A percentile compares a stretch with the other conserved stretches of the same genome.
Conservation (phyloP, 78 protist species). For the Dictyostelium citrinum region DNA sequence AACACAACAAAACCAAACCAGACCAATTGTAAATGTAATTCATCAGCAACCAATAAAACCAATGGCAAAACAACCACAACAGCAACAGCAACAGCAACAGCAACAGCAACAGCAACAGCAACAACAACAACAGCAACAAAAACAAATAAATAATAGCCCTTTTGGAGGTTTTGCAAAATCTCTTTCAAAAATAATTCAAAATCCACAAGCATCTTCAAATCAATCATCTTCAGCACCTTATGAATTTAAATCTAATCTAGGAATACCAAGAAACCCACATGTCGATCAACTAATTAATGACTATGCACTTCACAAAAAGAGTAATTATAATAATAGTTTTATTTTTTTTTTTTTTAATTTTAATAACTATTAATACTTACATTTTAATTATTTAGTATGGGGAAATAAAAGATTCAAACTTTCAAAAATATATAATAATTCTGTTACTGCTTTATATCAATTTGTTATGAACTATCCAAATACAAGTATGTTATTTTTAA, state of each 20-base stretch:
- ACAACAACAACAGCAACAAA: background rate
- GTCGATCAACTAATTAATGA: background rate
- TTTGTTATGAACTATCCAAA: background rate
- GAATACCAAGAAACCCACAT: background rate
- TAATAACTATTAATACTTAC: background rate
- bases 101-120: background rate
- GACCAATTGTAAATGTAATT: background rate
- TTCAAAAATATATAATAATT: background rate
- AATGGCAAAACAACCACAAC: background rate
- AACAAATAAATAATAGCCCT: background rate
- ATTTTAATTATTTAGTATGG: background rate
- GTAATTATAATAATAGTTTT: background rate
- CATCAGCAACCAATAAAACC: background rate
- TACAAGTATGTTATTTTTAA: background rate
- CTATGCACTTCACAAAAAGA: background rate
- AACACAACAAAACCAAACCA: background rate
- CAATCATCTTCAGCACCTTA: background rate
- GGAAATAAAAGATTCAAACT: slow-evolving; percentile 6
- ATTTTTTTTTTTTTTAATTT: background rate
- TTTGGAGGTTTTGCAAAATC: background rate
- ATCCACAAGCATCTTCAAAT: background rate
- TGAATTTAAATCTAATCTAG: background rate
- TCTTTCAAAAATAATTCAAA: background rate
- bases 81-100: no score
- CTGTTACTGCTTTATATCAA: background rate